phyloP scores from a whole-genome alignment of 1,139 yeast genomes.

The Schwanniomyces etchellsii region DNA sequence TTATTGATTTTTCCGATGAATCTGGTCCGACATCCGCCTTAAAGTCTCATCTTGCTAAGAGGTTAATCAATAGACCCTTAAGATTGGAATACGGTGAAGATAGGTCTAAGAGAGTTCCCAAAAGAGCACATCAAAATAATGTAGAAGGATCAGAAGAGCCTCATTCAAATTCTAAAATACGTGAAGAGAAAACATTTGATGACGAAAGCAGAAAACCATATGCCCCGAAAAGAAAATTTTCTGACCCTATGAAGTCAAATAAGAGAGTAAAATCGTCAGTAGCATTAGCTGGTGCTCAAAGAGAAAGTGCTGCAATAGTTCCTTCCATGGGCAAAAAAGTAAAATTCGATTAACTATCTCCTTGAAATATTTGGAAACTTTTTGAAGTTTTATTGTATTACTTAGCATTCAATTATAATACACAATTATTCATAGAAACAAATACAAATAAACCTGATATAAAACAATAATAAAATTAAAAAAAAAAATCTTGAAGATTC shows the following conservation, averaged over 20 bases:
- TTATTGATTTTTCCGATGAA: slow-evolving; percentile 77
- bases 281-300: slow-evolving; percentile 82
- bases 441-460: slow-evolving; percentile 1
- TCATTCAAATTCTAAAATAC: neutral
- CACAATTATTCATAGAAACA: slow-evolving; percentile 1
- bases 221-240: slow-evolving; percentile 16
- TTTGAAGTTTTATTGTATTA: too few relatives aligned
- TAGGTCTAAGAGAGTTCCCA: slow-evolving; percentile 54
- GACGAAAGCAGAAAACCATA: neutral
- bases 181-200: neutral
- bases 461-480: slow-evolving; percentile 1
- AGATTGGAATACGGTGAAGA: slow-evolving; percentile 95
- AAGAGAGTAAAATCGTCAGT: slow-evolving; percentile 72
- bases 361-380: too few relatives aligned
- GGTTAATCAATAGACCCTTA: slow-evolving; percentile 66
- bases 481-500: neutral
- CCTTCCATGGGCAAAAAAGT: slow-evolving; percentile 86
- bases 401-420: slow-evolving; percentile 1
- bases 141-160: neutral
- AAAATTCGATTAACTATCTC: slow-evolving; percentile 46
- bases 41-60: slow-evolving; percentile 63
- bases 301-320: slow-evolving; percentile 87
- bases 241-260: slow-evolving; percentile 12
- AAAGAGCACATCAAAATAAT: neutral
- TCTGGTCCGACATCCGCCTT: slow-evolving; percentile 81